Evolutionary conservation across 352 stramenopile genomes (phyloP).

Genomic region (Globisporangium canariense): DNA sequence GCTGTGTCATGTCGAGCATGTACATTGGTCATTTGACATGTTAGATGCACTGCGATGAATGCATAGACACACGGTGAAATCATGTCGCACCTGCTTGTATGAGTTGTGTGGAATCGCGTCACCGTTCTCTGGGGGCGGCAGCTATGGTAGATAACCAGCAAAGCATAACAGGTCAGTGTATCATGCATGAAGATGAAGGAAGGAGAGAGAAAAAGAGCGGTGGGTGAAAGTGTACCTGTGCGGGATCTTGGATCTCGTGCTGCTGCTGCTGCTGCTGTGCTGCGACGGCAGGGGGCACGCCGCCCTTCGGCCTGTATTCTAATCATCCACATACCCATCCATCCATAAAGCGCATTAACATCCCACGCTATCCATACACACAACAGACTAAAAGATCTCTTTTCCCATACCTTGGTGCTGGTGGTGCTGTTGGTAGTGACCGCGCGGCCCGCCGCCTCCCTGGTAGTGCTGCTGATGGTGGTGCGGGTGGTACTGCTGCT

Average conservation of each 20-base stretch:
- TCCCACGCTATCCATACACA: background rate
- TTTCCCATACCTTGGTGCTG: conserved; percentile 35
- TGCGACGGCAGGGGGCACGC: background rate
- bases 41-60: background rate
- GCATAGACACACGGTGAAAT: background rate
- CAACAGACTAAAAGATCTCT: background rate
- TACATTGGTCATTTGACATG: background rate
- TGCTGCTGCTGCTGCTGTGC: conserved; percentile 12
- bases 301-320: conserved; percentile 23
- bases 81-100: conserved; percentile 14
- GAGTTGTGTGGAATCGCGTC: conserved; percentile 7
- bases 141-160: background rate
- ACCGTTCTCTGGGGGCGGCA: conserved; percentile 10
- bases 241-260: conserved; percentile 16
- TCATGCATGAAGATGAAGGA: background rate
- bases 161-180: background rate
- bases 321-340: background rate
- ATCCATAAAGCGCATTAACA: background rate
- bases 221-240: conserved; percentile 11
- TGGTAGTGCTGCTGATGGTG: conserved; percentile 31
- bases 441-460: conserved; percentile 28
- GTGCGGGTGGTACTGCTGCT: conserved; percentile 4
- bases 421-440: conserved; percentile 32
- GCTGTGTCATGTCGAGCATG: conserved; percentile 12
- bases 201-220: background rate